Base-by-base conservation (phyloP, 257 asterid genomes). In the Lantana camara region DNA sequence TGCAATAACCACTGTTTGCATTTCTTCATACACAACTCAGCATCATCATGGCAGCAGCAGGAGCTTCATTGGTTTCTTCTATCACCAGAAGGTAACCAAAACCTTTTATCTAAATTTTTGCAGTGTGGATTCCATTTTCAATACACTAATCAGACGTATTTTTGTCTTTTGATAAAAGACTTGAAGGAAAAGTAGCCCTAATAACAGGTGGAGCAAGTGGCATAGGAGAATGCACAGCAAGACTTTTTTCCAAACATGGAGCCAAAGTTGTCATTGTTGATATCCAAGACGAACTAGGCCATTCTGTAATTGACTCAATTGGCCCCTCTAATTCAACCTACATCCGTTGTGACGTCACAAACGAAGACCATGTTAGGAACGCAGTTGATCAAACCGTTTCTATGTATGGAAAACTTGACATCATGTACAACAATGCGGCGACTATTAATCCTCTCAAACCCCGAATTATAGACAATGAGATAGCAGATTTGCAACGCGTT, bases 141-240 rank as follows among this genome's bases (percentile, higher is more conserved):
- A n/a, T n/a, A n/a, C n/a, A n/a, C n/a, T n/a, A n/a, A n/a, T n/a
- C n/a, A n/a, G n/a, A n/a, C n/a, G n/a, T n/a, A n/a, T n/a, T n/a
- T n/a, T n/a, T n/a, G n/a, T n/a, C n/a, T n/a, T n/a, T n/a, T n/a
- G n/a, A n/a, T n/a, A n/a, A n/a, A 63, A 67, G 80, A 58, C 76
- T 87, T 4, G 87, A 74, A 63, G 95, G 95, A 13, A 87, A 87
- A 68, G 89, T 87, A 1, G 91, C 87, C 1, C 69, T 84, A 1
- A 67, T 87, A 57, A 84, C 91, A 0, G 91, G 91, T 0, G 95
- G 83, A 16, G 85, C 91, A 20, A 79, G 78, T 10, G 95, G 95
- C 5, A 81, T 86, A n/a, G 95, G 95, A 1, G 80, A 75, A 70
- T 63, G 71, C 76, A 82, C 80, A 0, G 82, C 83, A 0, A 76